Conservation (phyloP, 2,329 filamentous ascomycete species). For the Fusarium sp. region DNA sequence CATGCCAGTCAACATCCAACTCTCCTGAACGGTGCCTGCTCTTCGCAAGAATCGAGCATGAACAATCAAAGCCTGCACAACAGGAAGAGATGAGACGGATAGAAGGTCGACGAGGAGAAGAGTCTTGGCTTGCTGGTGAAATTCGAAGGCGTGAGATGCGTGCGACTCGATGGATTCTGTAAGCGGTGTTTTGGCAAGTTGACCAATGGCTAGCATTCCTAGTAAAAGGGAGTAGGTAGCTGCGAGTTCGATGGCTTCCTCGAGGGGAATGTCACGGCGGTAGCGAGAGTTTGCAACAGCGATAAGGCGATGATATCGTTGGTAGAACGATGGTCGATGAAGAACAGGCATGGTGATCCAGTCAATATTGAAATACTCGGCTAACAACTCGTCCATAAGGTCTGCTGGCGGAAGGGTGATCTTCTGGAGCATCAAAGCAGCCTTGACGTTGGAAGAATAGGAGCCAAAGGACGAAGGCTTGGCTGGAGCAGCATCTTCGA, state of each 20-base stretch:
- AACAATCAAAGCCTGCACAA: slow-evolving; percentile 44
- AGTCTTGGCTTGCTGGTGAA: slow-evolving; percentile 41
- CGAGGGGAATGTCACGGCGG: slow-evolving; percentile 44
- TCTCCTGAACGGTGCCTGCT: slow-evolving; percentile 33
- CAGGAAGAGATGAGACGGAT: slow-evolving; percentile 35
- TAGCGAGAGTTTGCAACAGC: slow-evolving; percentile 46
- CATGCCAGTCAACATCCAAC: slow-evolving; percentile 42
- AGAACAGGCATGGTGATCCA: slow-evolving; percentile 44
- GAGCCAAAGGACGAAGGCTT: slow-evolving; percentile 45
- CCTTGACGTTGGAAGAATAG: slow-evolving; percentile 45
- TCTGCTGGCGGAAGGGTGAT: slow-evolving; percentile 41
- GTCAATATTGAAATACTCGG: slow-evolving; percentile 43
- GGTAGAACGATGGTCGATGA: slow-evolving; percentile 41
- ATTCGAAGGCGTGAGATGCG: slow-evolving; percentile 32
- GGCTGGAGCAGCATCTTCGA: slow-evolving; percentile 37
- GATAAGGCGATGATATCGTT: slow-evolving; percentile 44
- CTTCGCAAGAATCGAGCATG: slow-evolving; percentile 42
- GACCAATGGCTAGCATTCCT: slow-evolving; percentile 45
- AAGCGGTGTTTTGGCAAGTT: slow-evolving; percentile 27
- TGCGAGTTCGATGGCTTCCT: slow-evolving; percentile 44
- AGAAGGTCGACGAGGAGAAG: slow-evolving; percentile 42
- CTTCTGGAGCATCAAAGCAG: slow-evolving; percentile 46
- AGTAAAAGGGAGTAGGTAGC: slow-evolving; percentile 41
- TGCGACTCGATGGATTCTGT: slow-evolving; percentile 18
- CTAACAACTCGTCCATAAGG: slow-evolving; percentile 45